A percentile compares a stretch with the other conserved stretches of the same genome.
Evolutionary conservation across 2,329 filamentous ascomycete genomes (phyloP).

Genomic region (Grosmannia serpens): DNA sequence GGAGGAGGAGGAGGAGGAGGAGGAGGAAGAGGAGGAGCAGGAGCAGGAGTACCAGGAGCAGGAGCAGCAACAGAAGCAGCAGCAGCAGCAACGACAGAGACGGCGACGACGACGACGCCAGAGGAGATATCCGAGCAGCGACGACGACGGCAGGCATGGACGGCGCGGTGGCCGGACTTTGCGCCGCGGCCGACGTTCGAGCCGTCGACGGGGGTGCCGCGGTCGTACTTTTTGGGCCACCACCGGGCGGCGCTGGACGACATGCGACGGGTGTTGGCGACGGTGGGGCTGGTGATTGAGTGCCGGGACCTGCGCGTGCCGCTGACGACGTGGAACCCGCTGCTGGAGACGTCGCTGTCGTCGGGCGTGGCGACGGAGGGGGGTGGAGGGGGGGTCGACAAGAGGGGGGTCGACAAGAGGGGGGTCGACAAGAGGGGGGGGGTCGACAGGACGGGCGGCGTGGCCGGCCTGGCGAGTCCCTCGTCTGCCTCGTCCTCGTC

Average conservation of each 20-base stretch:
- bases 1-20: no score
- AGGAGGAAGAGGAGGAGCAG: no score
- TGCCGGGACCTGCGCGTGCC: slow-evolving; percentile 90
- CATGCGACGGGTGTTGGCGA: slow-evolving; percentile 71
- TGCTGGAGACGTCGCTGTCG: slow-evolving; percentile 75
- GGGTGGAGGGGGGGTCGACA: no score
- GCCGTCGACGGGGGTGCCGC: slow-evolving; percentile 60
- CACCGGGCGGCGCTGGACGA: slow-evolving; percentile 70
- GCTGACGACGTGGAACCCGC: slow-evolving; percentile 76
- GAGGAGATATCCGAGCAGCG: background rate
- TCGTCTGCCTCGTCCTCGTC: background rate
- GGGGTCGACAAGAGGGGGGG: background rate
- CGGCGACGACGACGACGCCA: background rate
- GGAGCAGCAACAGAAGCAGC: no score
- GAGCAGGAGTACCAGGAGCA: no score
- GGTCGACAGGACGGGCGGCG: background rate
- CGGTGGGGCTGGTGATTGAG: slow-evolving; percentile 82
- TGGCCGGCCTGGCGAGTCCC: background rate
- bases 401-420: background rate
- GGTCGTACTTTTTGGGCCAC: slow-evolving; percentile 92
- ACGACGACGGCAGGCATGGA: background rate
- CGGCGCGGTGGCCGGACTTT: slow-evolving; percentile 36
- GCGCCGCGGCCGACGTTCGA: slow-evolving; percentile 64
- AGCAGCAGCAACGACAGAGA: background rate
- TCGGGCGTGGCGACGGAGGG: slow-evolving; percentile 2